Percentiles rank a stretch among this genome's conserved stretches.
These are phyloP conservation scores for Gentiana straminea DNA, from an alignment of 257 asterid genomes.

Conservation along the genomic window DNA sequence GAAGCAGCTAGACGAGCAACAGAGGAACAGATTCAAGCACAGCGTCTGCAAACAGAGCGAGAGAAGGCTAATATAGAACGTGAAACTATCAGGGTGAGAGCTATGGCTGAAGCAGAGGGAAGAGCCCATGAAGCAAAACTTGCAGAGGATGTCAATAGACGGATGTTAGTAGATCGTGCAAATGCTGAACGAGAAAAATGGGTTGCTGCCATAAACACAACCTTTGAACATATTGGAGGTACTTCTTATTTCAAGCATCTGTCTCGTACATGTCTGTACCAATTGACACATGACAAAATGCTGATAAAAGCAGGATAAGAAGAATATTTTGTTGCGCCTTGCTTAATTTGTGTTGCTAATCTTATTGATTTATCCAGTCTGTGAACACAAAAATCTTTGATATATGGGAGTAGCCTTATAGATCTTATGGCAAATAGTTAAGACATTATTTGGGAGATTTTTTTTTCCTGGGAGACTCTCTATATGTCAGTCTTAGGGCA, in stretches of 20 bases:
- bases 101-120: slow-evolving; percentile 93
- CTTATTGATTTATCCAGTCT: too few species aligned
- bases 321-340: too few species aligned
- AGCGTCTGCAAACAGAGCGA: slow-evolving; percentile 77
- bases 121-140: slow-evolving; percentile 93
- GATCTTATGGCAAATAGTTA: too few species aligned
- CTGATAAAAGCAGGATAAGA: too few species aligned
- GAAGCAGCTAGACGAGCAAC: slow-evolving; percentile 93
- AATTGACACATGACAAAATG: too few species aligned
- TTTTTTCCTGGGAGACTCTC: too few species aligned
- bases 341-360: too few species aligned
- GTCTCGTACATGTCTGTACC: too few species aligned
- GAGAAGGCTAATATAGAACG: slow-evolving; percentile 83
- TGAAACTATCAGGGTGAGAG: slow-evolving; percentile 68
- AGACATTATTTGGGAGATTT: too few species aligned
- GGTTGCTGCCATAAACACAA: slow-evolving; percentile 85
- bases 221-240: slow-evolving; percentile 98
- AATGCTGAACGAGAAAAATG: slow-evolving; percentile 96
- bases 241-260: background rate
- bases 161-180: slow-evolving; percentile 70
- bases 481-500: too few species aligned
- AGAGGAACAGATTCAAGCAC: slow-evolving; percentile 95
- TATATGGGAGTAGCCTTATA: too few species aligned
- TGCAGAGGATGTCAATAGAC: slow-evolving; percentile 77
- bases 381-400: too few species aligned